These are phyloP conservation scores for Trifolium repens DNA, from an alignment of 306 rosid genomes.

Conservation along the genomic window DNA sequence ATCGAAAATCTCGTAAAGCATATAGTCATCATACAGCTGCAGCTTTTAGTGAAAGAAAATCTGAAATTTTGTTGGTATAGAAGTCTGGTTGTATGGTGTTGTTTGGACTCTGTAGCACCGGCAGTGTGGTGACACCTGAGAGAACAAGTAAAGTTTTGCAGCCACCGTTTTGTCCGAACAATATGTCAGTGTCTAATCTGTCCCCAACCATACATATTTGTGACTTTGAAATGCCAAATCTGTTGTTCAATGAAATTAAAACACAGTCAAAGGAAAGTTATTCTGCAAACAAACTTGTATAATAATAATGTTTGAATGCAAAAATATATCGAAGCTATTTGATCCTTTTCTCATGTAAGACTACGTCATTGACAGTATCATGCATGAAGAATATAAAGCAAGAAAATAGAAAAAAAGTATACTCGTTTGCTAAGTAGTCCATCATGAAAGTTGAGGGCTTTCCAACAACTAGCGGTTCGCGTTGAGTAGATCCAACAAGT, in stretches of 20 bases:
- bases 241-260: slow-evolving; percentile 45
- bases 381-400: slow-evolving; percentile 29
- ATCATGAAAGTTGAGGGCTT: slow-evolving; percentile 99
- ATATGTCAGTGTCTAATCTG: slow-evolving; percentile 92
- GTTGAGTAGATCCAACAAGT: slow-evolving; percentile 84
- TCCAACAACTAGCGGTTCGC: slow-evolving; percentile 94
- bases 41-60: slow-evolving; percentile 78
- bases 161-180: slow-evolving; percentile 98
- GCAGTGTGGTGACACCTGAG: slow-evolving; percentile 79
- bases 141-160: slow-evolving; percentile 97
- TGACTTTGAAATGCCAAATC: slow-evolving; percentile 88
- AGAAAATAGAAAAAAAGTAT: slow-evolving; percentile 39
- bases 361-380: not conserved
- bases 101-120: slow-evolving; percentile 76
- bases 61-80: slow-evolving; percentile 85
- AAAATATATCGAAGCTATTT: not conserved
- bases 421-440: slow-evolving; percentile 90
- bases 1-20: not conserved
- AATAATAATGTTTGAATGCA: not conserved
- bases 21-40: slow-evolving; percentile 62
- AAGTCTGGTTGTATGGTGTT: slow-evolving; percentile 90
- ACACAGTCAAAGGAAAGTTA: slow-evolving; percentile 24
- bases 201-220: slow-evolving; percentile 98
- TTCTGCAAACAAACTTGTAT: not conserved
- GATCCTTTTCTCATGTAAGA: too few relatives aligned